Evolutionary conservation across 2,329 filamentous ascomycete genomes (phyloP), one percentile per base, ranked within the genome.

Genomic region (Cytospora piceicola): DNA sequence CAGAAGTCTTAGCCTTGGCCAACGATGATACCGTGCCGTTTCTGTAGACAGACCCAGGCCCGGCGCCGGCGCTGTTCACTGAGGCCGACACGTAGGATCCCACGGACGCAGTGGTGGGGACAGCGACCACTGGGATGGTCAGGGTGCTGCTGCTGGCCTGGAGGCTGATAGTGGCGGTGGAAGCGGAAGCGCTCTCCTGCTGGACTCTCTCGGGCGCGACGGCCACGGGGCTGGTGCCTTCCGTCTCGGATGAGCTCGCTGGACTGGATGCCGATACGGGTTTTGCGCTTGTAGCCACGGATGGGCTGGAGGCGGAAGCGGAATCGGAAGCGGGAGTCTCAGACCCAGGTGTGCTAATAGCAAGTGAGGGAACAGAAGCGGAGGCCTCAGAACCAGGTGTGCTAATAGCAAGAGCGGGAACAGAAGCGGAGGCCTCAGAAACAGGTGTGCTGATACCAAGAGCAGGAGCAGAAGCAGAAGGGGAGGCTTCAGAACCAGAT

Each of bases 81-180:
- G 68, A 60, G 34, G n/a, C 36, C 39, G 49, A 49, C 11, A 24
- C 12, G 15, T 34, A 60, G 15, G 27, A 60, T 32, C 55, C 58
- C 3, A n/a, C 59, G 29, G 46, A 49, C 9, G 30, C 59, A 15
- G 58, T 30, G n/a, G 61, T 67, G 27, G 51, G 61, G 4, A 52
- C 63, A 9, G 69, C 42, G 15, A 67, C 53, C 4, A 63, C 66
- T 24, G 56, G 64, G 52, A 63, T 66, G 46, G 65, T 61, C n/a
- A 69, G 53, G 46, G 71, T 69, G 30, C 63, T 65, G 39, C 56
- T 58, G 56, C 24, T 58, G 51, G 42, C 27, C 29, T 53, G 42
- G 30, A 63, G 5, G 4, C 51, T 51, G 14, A 42, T 53, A 9
- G 56, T 65, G 5, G 51, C 36, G 32, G 52, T 54, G 3, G 39